These are phyloP conservation scores for Colletotrichum godetiae DNA, from an alignment of 2,329 filamentous ascomycete species.

Conservation along the genomic window DNA sequence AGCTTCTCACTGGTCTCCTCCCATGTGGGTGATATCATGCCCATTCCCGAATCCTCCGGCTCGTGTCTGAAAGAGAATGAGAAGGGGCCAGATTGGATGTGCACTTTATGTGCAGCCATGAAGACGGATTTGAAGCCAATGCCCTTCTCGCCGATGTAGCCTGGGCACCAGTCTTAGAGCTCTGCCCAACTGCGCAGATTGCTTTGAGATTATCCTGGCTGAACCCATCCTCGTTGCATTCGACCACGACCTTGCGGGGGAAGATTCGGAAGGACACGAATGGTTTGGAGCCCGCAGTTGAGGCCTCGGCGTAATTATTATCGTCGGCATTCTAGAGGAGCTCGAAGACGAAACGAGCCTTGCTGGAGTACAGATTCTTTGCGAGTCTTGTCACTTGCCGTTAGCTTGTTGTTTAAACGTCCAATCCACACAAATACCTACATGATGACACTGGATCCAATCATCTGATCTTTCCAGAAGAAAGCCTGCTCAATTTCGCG, in stretches of 20 bases:
- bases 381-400: slow-evolving; percentile 47
- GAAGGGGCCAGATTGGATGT: slow-evolving; percentile 55
- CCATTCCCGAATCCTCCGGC: slow-evolving; percentile 56
- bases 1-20: slow-evolving; percentile 39
- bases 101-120: slow-evolving; percentile 55
- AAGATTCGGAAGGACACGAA: slow-evolving; percentile 50
- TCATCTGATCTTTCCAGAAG: too few relatives aligned
- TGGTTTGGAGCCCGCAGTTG: slow-evolving; percentile 39
- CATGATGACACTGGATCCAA: too few relatives aligned
- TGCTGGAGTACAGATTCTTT: slow-evolving; percentile 54
- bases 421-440: too few relatives aligned
- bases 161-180: slow-evolving; percentile 55
- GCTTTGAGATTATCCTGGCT: slow-evolving; percentile 53
- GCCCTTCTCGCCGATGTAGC: slow-evolving; percentile 62
- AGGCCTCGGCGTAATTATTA: slow-evolving; percentile 51
- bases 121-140: slow-evolving; percentile 65
- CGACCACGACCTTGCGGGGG: slow-evolving; percentile 52
- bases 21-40: slow-evolving; percentile 62
- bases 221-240: slow-evolving; percentile 64
- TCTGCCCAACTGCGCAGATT: slow-evolving; percentile 57
- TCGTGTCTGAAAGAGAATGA: slow-evolving; percentile 56
- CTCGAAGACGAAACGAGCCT: slow-evolving; percentile 62
- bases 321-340: slow-evolving; percentile 67
- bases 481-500: background rate
- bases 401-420: background rate